Conservation (phyloP, 2,329 filamentous ascomycete species). For the Xylariaceae sp. region DNA sequence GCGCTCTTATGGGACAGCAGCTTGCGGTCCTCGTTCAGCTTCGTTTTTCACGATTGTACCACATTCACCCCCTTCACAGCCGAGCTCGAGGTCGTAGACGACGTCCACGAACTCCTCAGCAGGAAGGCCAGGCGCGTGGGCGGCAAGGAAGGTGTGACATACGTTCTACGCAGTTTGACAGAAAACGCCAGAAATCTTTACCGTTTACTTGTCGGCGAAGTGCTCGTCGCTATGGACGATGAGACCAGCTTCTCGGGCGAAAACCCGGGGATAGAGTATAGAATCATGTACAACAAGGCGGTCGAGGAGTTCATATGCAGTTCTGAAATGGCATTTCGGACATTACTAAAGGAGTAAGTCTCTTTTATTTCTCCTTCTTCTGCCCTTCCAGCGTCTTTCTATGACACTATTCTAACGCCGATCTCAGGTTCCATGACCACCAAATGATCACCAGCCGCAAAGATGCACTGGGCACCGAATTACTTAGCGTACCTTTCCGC, state of each 20-base stretch:
- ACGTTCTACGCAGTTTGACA: constrained; percentile 82
- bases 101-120: constrained; percentile 81
- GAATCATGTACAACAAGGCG: constrained; percentile 88
- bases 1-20: constrained; percentile 83
- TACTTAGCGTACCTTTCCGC: constrained; percentile 77
- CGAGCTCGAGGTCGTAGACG: constrained; percentile 81
- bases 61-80: constrained; percentile 72
- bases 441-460: constrained; percentile 91
- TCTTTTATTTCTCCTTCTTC: constrained; percentile 26
- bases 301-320: constrained; percentile 96
- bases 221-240: constrained; percentile 65
- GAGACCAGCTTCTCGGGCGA: constrained; percentile 47
- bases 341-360: constrained; percentile 79
- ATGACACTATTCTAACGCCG: no score
- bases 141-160: constrained; percentile 85
- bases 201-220: constrained; percentile 75
- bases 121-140: constrained; percentile 73
- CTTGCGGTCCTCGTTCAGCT: constrained; percentile 75
- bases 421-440: constrained; percentile 81
- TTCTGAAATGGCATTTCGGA: constrained; percentile 92
- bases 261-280: constrained; percentile 76
- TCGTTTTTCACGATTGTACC: constrained; percentile 89
- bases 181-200: constrained; percentile 90
- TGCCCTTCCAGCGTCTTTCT: constrained; percentile 2
- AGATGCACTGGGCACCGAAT: constrained; percentile 77